Evolutionary conservation across 169 alveolate genomes (phyloP), one percentile per base, ranked within the genome.

Genomic region (Plasmodium chabaudi): DNA sequence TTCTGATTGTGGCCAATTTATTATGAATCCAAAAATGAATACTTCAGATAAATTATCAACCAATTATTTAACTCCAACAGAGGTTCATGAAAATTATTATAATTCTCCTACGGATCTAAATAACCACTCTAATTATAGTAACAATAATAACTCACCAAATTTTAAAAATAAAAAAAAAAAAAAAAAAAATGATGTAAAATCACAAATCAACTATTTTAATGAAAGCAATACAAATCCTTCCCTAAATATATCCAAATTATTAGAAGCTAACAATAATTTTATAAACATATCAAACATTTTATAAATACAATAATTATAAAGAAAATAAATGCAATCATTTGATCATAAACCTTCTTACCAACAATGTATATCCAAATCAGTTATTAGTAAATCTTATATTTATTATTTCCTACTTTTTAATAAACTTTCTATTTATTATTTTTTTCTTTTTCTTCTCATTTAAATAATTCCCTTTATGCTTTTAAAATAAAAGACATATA

Each of bases 201-300:
- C 74, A 7, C 65, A 77, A 10, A 44, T 51, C 21, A 64, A 42
- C 19, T 46, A 63, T 42, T 77, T 47, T 68, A 77, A 57, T 44
- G 53, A 63, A 53, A 49, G 49, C 47, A 44, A 21, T 42, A 13
- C 70, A 27, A 63, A 77, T 10, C 42, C 47, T 17, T 55, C 74
- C 23, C 27, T 77, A 5, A 63, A 65, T 25, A 46, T 77, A 9
- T 63, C 88, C 34, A 63, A 77, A 42, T 21, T 77, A 77, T 44
- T 77, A 25, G 88, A 77, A 53, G 60, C 69, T 9, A 82, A 56
- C 55, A 82, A 65, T 39, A 55, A 82, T 82, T 82, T 82, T 65
- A 67, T 82, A 65, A 82, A 82, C 47, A 82, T 82, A 39, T 67
- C 90, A 1, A 82, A 82, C 13, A 82, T 82, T 65, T 82, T 65